phyloP scores from a whole-genome alignment of 2,329 filamentous ascomycete genomes.

The Talaromyces sp. region DNA sequence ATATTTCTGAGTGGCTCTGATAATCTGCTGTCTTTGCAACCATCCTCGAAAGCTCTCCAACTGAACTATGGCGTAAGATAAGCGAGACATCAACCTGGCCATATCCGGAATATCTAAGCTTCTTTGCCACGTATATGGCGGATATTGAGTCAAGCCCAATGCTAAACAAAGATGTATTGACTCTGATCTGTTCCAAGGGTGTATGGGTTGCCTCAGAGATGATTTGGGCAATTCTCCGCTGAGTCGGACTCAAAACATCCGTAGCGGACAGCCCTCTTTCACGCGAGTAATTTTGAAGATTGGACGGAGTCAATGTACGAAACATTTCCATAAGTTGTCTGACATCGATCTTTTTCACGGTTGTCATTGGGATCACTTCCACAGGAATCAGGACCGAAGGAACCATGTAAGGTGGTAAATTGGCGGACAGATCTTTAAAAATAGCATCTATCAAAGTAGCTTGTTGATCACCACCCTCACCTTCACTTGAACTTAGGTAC shows the following conservation, averaged over 20 bases:
- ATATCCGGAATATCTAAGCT: constrained; percentile 49
- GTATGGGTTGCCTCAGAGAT: constrained; percentile 54
- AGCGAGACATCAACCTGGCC: constrained; percentile 61
- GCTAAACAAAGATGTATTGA: constrained; percentile 70
- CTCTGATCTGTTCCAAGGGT: constrained; percentile 49
- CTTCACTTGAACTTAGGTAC: constrained; percentile 13
- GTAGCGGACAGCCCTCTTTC: constrained; percentile 28
- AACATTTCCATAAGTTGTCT: constrained; percentile 52
- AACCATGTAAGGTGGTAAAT: constrained; percentile 73
- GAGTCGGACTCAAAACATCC: constrained; percentile 52
- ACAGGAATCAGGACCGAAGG: constrained; percentile 72
- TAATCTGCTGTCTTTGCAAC: constrained; percentile 13
- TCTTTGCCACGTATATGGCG: constrained; percentile 66
- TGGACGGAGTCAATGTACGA: constrained; percentile 42
- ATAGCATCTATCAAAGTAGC: constrained; percentile 42
- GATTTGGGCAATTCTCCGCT: constrained; percentile 54
- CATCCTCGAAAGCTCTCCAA: constrained; percentile 56
- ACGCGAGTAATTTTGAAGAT: constrained; percentile 44
- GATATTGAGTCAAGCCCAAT: constrained; percentile 81
- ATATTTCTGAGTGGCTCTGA: background rate
- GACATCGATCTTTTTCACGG: constrained; percentile 72
- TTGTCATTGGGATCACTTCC: constrained; percentile 64
- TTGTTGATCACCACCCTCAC: constrained; percentile 9
- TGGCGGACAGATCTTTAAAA: constrained; percentile 53
- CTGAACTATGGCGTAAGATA: constrained; percentile 65